phyloP scores from a whole-genome alignment of 23 red algal genomes.

The Agarophyton chilense region DNA sequence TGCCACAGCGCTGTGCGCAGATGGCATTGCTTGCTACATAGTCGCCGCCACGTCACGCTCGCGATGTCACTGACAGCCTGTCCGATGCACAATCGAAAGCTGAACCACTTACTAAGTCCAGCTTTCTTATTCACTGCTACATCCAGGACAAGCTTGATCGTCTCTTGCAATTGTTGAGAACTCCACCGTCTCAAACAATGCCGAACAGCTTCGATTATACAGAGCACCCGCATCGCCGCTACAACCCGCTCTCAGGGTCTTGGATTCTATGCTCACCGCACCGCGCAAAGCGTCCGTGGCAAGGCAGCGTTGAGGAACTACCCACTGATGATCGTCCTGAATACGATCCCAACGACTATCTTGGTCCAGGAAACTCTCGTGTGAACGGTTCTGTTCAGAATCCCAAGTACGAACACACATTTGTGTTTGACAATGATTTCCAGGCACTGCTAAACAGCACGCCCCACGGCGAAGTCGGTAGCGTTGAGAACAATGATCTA shows the following conservation, averaged over 20 bases:
- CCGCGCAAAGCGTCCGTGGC: constrained; percentile 94
- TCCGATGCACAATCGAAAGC: not conserved
- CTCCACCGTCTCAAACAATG: too few relatives aligned
- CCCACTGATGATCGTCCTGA: constrained; percentile 76
- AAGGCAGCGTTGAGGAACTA: constrained; percentile 80
- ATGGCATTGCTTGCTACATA: not conserved
- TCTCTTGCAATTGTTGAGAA: too few relatives aligned
- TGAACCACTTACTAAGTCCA: not conserved
- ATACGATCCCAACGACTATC: constrained; percentile 90
- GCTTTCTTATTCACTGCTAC: too few relatives aligned
- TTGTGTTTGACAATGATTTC: constrained; percentile 99
- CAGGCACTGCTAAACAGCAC: constrained; percentile 79
- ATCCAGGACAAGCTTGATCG: too few relatives aligned
- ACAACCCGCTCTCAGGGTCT: constrained; percentile 79
- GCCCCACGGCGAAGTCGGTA: constrained; percentile 60
- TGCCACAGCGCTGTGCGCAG: not conserved
- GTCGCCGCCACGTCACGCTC: not conserved
- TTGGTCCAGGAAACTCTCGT: constrained; percentile 92
- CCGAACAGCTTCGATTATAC: constrained; percentile 76
- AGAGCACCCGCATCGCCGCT: constrained; percentile 94
- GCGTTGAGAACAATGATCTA: constrained; percentile 61
- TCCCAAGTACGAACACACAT: constrained; percentile 85
- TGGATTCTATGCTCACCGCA: constrained; percentile 95
- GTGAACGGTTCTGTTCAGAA: constrained; percentile 77
- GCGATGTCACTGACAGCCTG: constrained; percentile 3